phyloP scores from a whole-genome alignment of 257 asterid genomes.

The Striga asiatica region DNA sequence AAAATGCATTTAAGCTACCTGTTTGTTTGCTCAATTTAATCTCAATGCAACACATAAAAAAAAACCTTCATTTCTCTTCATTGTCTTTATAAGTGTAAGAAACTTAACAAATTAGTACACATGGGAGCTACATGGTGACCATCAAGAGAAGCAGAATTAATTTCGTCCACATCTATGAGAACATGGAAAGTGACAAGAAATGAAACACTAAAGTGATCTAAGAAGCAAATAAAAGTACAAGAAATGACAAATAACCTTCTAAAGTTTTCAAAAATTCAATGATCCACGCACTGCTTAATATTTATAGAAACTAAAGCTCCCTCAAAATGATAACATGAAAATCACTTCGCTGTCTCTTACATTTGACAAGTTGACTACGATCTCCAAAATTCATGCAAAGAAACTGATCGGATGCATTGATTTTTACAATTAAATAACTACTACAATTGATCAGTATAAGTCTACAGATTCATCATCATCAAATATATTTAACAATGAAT shows the following conservation, averaged over 20 bases:
- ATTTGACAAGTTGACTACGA: slow-evolving; percentile 1
- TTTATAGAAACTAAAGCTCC: slow-evolving; percentile 13
- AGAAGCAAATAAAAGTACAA: slow-evolving; percentile 20
- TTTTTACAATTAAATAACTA: slow-evolving; percentile 2
- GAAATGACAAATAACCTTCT: no score
- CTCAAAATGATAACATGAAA: not conserved
- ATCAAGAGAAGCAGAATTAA: not conserved
- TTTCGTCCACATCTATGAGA: not conserved
- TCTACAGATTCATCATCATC: slow-evolving; percentile 14
- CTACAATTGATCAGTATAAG: not conserved
- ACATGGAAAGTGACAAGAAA: not conserved
- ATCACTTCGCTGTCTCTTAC: not conserved
- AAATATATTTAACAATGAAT: slow-evolving; percentile 4
- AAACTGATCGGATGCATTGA: slow-evolving; percentile 7
- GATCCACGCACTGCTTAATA: no score
- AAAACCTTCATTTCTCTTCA: no score
- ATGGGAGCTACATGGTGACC: no score
- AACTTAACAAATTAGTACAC: no score
- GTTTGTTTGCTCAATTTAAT: no score
- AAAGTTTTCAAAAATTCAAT: no score
- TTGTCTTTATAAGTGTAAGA: no score
- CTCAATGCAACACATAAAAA: no score
- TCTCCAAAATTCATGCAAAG: not conserved
- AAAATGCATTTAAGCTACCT: no score
- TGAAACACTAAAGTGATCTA: slow-evolving; percentile 39